Conservation (phyloP, 2,329 filamentous ascomycete species). For the Exutisphaerella laricina region DNA sequence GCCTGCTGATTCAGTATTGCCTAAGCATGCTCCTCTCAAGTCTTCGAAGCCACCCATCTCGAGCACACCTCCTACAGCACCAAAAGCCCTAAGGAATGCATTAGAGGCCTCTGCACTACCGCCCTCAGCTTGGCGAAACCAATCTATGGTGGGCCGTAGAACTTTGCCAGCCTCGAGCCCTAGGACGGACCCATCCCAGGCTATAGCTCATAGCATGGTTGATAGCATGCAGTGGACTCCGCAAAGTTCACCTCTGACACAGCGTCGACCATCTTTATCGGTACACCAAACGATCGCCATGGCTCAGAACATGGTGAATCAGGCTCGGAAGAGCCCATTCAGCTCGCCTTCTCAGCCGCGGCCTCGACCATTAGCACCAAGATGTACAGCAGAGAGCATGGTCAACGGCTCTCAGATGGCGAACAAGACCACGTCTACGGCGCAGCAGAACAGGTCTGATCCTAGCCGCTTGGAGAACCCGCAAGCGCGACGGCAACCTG, state of each 20-base stretch:
- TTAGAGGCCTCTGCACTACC: neutral
- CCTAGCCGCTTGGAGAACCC: neutral
- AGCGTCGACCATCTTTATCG: too few species aligned
- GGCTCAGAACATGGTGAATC: constrained; percentile 1
- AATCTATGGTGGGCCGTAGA: neutral
- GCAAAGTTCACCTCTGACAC: neutral
- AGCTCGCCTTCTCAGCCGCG: too few species aligned
- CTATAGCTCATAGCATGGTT: neutral
- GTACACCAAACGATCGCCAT: too few species aligned
- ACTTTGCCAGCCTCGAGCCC: neutral
- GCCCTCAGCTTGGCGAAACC: neutral
- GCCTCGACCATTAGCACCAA: too few species aligned
- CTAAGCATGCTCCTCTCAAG: neutral
- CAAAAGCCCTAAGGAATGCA: neutral
- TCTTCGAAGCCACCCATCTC: neutral
- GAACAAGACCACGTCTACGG: too few species aligned
- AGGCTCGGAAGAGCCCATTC: too few species aligned
- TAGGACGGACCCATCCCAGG: neutral
- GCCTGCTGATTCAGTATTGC: too few species aligned
- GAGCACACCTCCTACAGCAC: neutral
- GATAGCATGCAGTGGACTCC: neutral
- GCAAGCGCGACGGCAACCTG: neutral
- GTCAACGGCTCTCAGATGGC: too few species aligned
- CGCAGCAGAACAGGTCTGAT: too few species aligned
- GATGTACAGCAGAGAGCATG: neutral